Base-by-base conservation (phyloP, 2,329 filamentous ascomycete species). In the Sporothrix variecibatus region DNA sequence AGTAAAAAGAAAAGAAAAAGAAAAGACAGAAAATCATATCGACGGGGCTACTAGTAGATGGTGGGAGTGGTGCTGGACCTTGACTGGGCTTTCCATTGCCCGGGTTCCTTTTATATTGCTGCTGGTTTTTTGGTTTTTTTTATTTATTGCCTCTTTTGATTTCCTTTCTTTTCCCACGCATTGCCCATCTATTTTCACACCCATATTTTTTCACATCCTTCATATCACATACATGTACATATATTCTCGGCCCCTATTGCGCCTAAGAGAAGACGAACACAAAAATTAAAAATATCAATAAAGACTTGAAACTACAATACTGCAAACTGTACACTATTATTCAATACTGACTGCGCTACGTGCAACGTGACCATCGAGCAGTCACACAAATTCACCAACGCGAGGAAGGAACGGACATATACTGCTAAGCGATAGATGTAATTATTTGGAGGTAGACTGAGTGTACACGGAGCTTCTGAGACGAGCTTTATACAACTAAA, bases 241-340 rank as follows among this genome's bases (percentile, higher is more conserved):
- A 67, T 73, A 73, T 73, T 58, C 60, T 73, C 68, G 68, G 68
- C 51, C 68, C n/a, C n/a, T 26, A n/a, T 28, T 38, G 28, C 34
- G 34, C 68, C 43, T 28, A 12, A 58, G 34, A 67, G 46, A 56
- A 67, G 20, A 60, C 46, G 43, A 72, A 71, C 17, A 58, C 28
- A 23, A 31, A 75, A 62, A 53, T 17, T 67, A 60, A 11, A 60
- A 64, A 73, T 49, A 69, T 17, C n/a, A 31, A 38, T 38, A 53
- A 49, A 38, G 9, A 71, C 15, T 28, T 23, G 51, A 56, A 56
- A 23, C 51, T 56, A 56, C 34, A 34, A 34, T 34, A 34, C 34
- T 34, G 2, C 34, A 34, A 34, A 34, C 5, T 8, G 34, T 34
- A 34, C 34, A 34, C 34, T 34, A 8, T 3, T 34, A 34, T 8